Base-by-base conservation (phyloP, 208 protist genomes). In the Kentomonas sorsogonicus region DNA sequence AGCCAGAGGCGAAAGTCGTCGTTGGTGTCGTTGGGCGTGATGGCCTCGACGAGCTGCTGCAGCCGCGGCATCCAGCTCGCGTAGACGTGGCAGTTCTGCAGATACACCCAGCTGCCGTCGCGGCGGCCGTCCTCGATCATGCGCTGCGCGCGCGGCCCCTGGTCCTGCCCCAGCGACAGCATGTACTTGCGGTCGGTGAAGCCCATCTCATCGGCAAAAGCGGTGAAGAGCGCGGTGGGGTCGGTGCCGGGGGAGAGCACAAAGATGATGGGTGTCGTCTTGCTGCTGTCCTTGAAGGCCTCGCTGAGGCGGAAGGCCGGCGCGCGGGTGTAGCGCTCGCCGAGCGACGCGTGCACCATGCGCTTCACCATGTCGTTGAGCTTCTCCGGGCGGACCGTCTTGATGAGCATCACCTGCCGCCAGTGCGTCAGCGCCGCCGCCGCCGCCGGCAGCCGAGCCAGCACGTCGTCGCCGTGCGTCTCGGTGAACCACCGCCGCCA, bases 21-120 rank as follows among this genome's bases (percentile, higher is more conserved):
- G 69, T 97, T 87, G 0, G 82, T 77, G 52, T 86, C 72, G 11
- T 46, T 60, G 10, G 74, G 66, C 40, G 80, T 69, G 53, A 97
- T 70, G 26, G 74, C 75, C 62, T 97, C 90, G 13, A 98, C 69
- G 36, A 94, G 74, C 29, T 70, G 70, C 73, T 97, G 91, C 27
- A 98, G 86, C 52, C 63, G 69, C 29, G 95, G 86, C 89, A 98
- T 96, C 95, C 95, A 98, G 16, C 84, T 93, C 13, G 79, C 76
- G 71, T 92, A 92, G 46, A 98, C 84, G 81, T 98, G 95, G 73
- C 95, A 98, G 66, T 98, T 98, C 76, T 98, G 90, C 40, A 98
- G 74, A 60, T 93, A 97, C 33, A 98, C 93, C 96, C 95, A 97
- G 53, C 72, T 62, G n/a, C 90, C 90, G 44, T 88, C 78, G 25